Evolutionary conservation across 2,329 filamentous ascomycete species (phyloP).

Genomic region (Sclerotinia borealis): DNA sequence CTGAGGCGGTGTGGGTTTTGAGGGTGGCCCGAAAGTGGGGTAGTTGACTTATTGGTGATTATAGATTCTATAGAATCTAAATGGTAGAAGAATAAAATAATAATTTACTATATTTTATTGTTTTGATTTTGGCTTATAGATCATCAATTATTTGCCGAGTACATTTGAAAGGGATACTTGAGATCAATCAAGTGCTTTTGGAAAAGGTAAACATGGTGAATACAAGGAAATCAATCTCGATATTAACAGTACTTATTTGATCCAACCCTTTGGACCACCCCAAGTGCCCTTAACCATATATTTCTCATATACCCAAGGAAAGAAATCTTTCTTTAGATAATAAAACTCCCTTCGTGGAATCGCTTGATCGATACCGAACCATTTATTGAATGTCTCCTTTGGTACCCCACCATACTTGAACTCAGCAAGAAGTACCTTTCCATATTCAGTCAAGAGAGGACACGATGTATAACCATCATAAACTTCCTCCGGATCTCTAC

Average conservation of each 20-base stretch:
- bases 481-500: constrained; percentile 37
- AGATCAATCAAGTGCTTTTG: too few relatives aligned
- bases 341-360: constrained; percentile 52
- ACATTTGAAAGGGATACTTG: too few relatives aligned
- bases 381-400: constrained; percentile 54
- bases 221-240: not conserved
- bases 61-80: too few relatives aligned
- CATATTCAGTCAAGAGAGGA: constrained; percentile 49
- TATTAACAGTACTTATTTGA: not conserved
- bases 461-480: constrained; percentile 54
- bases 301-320: constrained; percentile 59
- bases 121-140: too few relatives aligned
- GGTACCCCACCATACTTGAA: constrained; percentile 59
- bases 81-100: too few relatives aligned
- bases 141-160: too few relatives aligned
- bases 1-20: too few relatives aligned
- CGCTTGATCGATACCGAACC: constrained; percentile 52
- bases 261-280: constrained; percentile 51
- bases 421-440: constrained; percentile 58
- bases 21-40: too few relatives aligned
- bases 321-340: constrained; percentile 60
- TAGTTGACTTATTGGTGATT: too few relatives aligned
- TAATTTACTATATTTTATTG: too few relatives aligned
- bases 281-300: constrained; percentile 57
- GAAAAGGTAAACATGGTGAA: too few relatives aligned